Base-by-base conservation (phyloP, 1,284 basidiomycete species). In the Blastosporella zonata region DNA sequence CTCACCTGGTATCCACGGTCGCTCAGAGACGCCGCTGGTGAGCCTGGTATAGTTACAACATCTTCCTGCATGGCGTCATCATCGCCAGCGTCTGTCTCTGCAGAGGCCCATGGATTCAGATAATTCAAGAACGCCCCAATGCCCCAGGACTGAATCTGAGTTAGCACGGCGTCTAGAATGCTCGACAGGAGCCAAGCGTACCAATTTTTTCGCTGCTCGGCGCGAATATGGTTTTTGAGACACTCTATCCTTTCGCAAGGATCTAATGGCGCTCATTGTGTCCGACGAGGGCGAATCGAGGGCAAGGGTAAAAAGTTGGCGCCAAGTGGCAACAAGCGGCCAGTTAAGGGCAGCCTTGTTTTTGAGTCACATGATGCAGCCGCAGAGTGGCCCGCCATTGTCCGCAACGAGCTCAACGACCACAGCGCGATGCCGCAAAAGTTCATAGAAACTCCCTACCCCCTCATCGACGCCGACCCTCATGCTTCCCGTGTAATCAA, bases 401-500 rank as follows among this genome's bases (percentile, higher is more conserved):
- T 59, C 61, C 55, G 55, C 43, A 54, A 58, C 60, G 54, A 59
- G 53, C 59, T 53, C 49, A 54, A 52, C 41, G 25, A 46, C 43
- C 25, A 45, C 43, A 55, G 46, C 53, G 62, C 67, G 56, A 90
- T 90, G 85, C 82, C 83, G 52, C 71, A 81, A 68, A 89, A 87
- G 70, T 73, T 82, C 62, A 73, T 85, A 52, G 73, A 79, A 59
- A 82, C 84, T 20, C 81, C 82, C 22, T 93, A 85, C 69, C 90
- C 90, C 43, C 84, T 92, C 69, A 87, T 95, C 70, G 95, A 97
- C 70, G 74, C 82, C 2, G 97, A 99, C 76, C 96, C 96, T 17
- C 91, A 97, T 75, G 87, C 89, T 31, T 73, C 73, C 33, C 84
- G 97, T 39, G 96, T 99, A 34, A 73, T 99, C 25, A 75, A 89